Conservation (phyloP, 768 basidiomycete species). For the Calocybe gangraenosa region DNA sequence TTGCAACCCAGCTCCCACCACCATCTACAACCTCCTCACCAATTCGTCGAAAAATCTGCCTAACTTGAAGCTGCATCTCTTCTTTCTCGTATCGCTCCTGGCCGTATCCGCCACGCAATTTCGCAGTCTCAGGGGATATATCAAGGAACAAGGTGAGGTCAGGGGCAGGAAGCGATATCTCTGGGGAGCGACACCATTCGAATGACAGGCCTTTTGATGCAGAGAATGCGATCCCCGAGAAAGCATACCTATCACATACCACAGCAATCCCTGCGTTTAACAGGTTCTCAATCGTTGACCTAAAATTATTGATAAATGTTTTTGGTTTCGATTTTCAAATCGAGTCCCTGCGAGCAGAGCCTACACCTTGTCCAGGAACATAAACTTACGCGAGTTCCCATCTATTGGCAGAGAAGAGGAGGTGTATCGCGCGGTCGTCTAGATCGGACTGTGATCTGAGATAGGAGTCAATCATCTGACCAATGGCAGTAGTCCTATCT, state of each 20-base stretch:
- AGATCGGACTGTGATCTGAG: conserved; percentile 80
- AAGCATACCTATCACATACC: conserved; percentile 92
- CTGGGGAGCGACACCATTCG: conserved; percentile 83
- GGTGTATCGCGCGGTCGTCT: conserved; percentile 88
- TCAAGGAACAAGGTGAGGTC: conserved; percentile 88
- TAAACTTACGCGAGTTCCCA: conserved; percentile 83
- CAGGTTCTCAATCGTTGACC: conserved; percentile 55
- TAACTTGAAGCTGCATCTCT: conserved; percentile 67
- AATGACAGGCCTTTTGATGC: conserved; percentile 66
- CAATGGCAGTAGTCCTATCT: conserved; percentile 92
- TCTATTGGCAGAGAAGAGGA: conserved; percentile 94
- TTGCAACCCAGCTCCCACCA: conserved; percentile 40
- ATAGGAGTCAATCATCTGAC: conserved; percentile 91
- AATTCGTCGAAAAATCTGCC: conserved; percentile 54
- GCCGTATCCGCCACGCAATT: conserved; percentile 74
- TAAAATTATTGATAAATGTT: conserved; percentile 25
- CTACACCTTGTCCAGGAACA: background rate
- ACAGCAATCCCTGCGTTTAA: conserved; percentile 66
- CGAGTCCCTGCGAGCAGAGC: background rate
- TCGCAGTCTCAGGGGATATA: conserved; percentile 66
- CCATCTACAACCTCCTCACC: conserved; percentile 42
- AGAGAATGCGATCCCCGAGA: conserved; percentile 93
- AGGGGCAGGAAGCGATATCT: conserved; percentile 83
- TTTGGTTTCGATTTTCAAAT: too few species aligned
- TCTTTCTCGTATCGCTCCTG: conserved; percentile 84